Evolutionary conservation across 768 basidiomycete species (phyloP).

Genomic region (Termitomyces sp.): DNA sequence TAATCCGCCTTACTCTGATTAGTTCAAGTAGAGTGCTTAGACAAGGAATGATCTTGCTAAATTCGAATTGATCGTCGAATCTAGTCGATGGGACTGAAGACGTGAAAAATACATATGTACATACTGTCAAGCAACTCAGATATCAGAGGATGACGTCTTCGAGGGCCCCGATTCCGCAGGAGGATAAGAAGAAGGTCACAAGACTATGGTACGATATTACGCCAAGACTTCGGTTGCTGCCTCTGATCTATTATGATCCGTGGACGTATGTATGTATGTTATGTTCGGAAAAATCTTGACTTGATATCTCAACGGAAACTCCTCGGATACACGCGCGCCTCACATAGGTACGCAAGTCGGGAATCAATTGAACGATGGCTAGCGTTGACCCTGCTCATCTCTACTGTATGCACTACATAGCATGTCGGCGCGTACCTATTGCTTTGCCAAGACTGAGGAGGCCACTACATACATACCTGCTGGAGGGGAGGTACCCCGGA

Average conservation of each 20-base stretch:
- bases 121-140: neutral
- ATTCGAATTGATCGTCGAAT: too few species aligned
- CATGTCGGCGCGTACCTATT: too few species aligned
- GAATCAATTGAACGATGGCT: neutral
- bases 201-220: neutral
- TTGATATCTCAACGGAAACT: neutral
- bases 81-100: too few species aligned
- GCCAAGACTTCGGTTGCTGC: neutral
- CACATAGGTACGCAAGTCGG: neutral
- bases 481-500: constrained; percentile 4
- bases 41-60: too few species aligned
- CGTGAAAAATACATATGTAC: too few species aligned
- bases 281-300: neutral
- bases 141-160: neutral
- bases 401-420: too few species aligned
- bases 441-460: neutral
- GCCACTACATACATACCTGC: constrained; percentile 40
- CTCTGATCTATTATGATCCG: neutral
- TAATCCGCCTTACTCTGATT: too few species aligned
- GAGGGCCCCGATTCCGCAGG: too few species aligned
- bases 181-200: neutral
- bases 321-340: neutral
- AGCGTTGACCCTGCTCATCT: neutral
- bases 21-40: too few species aligned
- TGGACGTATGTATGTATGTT: too few species aligned